A percentile compares a stretch with the other conserved stretches of the same genome.
These are phyloP conservation scores for Rhodotorula sp. DNA, from an alignment of 1,284 basidiomycete genomes.

Conservation along the genomic window DNA sequence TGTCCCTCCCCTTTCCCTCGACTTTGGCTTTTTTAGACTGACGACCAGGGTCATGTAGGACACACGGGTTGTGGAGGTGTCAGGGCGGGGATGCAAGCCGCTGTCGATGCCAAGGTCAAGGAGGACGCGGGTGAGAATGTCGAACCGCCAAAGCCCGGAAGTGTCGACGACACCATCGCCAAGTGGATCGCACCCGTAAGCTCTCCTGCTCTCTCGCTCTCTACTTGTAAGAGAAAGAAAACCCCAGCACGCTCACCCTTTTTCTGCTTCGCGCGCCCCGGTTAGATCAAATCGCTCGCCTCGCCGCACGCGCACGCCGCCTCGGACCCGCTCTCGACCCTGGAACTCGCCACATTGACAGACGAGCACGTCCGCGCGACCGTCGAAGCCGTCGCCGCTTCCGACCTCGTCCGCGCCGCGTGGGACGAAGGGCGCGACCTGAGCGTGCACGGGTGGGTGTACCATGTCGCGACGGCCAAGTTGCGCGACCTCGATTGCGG, in stretches of 20 bases:
- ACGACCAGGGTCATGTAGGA: constrained; percentile 31
- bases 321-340: constrained; percentile 23
- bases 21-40: neutral
- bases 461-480: constrained; percentile 67
- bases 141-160: constrained; percentile 11
- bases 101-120: constrained; percentile 15
- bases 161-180: constrained; percentile 26
- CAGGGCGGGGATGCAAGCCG: constrained; percentile 47
- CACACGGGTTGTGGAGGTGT: constrained; percentile 52
- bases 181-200: constrained; percentile 40
- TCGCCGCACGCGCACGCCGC: constrained; percentile 1
- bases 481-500: constrained; percentile 66
- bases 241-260: too few relatives aligned
- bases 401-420: constrained; percentile 63
- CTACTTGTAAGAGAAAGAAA: neutral
- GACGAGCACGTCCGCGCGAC: constrained; percentile 73
- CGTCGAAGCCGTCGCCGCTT: constrained; percentile 67
- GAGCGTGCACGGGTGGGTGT: constrained; percentile 80
- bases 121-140: constrained; percentile 12
- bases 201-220: neutral
- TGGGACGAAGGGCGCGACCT: constrained; percentile 62
- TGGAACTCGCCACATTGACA: constrained; percentile 56
- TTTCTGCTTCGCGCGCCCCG: neutral
- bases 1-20: neutral
- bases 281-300: constrained; percentile 33